These are phyloP conservation scores for Aspergillus sp. DNA, from an alignment of 2,329 filamentous ascomycete genomes.

Conservation along the genomic window DNA sequence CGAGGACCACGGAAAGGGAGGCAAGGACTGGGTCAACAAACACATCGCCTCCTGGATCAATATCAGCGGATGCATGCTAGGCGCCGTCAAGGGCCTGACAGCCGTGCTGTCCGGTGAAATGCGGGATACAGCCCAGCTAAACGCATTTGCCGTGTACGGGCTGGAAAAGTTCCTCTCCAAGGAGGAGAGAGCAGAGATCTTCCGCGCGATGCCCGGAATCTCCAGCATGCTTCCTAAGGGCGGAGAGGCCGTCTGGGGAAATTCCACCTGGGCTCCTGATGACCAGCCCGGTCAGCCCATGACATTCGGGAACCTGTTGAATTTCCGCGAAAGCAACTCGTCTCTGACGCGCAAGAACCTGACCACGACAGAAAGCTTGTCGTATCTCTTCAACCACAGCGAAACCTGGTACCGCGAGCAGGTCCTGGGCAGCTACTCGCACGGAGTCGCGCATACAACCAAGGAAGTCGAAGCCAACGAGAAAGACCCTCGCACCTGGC, in stretches of 20 bases:
- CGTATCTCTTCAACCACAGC: conserved; percentile 71
- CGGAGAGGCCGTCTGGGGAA: conserved; percentile 92
- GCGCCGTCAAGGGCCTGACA: conserved; percentile 83
- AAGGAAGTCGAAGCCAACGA: conserved; percentile 80
- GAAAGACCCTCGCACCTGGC: conserved; percentile 75
- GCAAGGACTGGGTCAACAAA: conserved; percentile 81
- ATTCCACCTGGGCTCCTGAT: conserved; percentile 80
- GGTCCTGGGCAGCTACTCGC: conserved; percentile 72
- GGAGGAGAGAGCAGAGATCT: conserved; percentile 86
- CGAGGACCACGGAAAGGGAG: conserved; percentile 71
- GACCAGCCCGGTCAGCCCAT: conserved; percentile 68
- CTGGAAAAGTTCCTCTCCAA: conserved; percentile 91
- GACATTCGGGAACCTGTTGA: conserved; percentile 76
- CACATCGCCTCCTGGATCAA: conserved; percentile 97
- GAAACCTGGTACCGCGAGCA: conserved; percentile 82
- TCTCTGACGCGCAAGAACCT: conserved; percentile 65
- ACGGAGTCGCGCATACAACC: conserved; percentile 75
- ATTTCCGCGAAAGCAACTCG: conserved; percentile 68
- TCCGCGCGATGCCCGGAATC: conserved; percentile 94
- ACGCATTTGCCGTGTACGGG: conserved; percentile 93
- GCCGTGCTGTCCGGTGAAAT: conserved; percentile 94
- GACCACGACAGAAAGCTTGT: conserved; percentile 71
- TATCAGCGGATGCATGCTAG: conserved; percentile 95
- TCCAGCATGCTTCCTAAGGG: conserved; percentile 96
- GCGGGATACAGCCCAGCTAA: conserved; percentile 95